phyloP scores from a whole-genome alignment of 768 basidiomycete species.

The Crucibulum laeve region DNA sequence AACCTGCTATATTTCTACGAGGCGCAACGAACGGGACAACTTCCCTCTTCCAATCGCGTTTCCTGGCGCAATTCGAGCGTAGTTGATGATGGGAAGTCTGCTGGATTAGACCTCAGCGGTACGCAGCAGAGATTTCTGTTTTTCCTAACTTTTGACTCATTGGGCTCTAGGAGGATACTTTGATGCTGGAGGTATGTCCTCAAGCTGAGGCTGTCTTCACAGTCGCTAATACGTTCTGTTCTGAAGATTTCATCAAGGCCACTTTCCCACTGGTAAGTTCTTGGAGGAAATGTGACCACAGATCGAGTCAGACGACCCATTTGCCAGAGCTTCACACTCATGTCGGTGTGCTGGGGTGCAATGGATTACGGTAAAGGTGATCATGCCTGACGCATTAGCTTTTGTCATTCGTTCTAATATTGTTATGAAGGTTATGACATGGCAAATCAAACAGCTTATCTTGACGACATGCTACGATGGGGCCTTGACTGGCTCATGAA shows the following conservation, averaged over 20 bases:
- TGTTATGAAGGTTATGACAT: conserved; percentile 63
- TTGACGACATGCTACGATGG: conserved; percentile 91
- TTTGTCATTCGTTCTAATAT: conserved; percentile 2
- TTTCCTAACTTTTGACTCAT: conserved; percentile 1
- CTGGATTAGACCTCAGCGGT: conserved; percentile 70
- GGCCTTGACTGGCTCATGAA: conserved; percentile 91
- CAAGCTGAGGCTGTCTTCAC: not conserved
- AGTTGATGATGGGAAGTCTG: conserved; percentile 71
- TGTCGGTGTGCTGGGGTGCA: conserved; percentile 89
- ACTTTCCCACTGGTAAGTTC: conserved; percentile 73
- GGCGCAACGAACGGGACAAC: conserved; percentile 78
- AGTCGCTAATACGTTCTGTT: not conserved
- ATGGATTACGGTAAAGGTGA: conserved; percentile 76
- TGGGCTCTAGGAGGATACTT: conserved; percentile 65
- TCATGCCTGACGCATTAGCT: not conserved
- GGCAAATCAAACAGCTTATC: conserved; percentile 84
- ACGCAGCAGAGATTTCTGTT: conserved; percentile 5
- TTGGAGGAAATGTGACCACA: not conserved
- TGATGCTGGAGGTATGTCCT: conserved; percentile 77
- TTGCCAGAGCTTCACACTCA: conserved; percentile 72
- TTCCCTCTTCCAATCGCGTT: conserved; percentile 68
- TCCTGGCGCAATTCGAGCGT: conserved; percentile 85
- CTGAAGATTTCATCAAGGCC: conserved; percentile 79
- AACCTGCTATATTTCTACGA: conserved; percentile 88
- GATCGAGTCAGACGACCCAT: not conserved